Evolutionary conservation across 106 monocot genomes (phyloP).

Genomic region (Triglochin maritima): DNA sequence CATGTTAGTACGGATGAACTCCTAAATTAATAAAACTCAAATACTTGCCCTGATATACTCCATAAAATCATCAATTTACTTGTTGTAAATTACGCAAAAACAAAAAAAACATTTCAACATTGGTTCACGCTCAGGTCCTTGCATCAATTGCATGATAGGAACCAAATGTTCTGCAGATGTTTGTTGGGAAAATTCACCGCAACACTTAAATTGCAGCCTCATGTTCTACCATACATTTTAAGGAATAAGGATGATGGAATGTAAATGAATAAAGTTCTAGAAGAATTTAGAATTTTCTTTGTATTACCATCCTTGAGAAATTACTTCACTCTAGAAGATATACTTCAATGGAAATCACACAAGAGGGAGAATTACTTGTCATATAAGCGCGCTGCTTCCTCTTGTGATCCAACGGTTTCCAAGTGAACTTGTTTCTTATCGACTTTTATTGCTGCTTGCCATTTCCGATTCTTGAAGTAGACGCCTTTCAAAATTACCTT

Average conservation of each 20-base stretch:
- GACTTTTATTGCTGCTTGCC: constrained; percentile 97
- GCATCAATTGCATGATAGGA: no score
- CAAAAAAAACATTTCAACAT: no score
- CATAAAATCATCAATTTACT: no score
- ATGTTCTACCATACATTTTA: neutral
- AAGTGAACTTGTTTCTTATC: constrained; percentile 94
- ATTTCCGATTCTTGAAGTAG: constrained; percentile 93
- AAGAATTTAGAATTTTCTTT: neutral
- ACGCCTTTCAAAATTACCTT: constrained; percentile 78
- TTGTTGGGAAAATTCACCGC: no score
- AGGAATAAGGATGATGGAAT: neutral
- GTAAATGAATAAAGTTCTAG: neutral
- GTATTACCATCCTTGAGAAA: neutral
- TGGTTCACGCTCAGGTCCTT: no score
- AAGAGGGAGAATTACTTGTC: constrained; percentile 43
- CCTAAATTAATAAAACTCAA: neutral
- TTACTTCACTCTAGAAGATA: neutral
- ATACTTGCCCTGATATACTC: neutral
- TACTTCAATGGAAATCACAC: no score
- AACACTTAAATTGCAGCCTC: neutral
- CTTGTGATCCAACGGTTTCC: constrained; percentile 81
- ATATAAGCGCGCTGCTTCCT: constrained; percentile 81
- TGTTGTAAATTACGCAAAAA: no score
- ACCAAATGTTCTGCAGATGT: no score
- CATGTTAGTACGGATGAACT: neutral